Evolutionary conservation across 257 asterid genomes (phyloP).

Genomic region (Capsicum rhomboideum): DNA sequence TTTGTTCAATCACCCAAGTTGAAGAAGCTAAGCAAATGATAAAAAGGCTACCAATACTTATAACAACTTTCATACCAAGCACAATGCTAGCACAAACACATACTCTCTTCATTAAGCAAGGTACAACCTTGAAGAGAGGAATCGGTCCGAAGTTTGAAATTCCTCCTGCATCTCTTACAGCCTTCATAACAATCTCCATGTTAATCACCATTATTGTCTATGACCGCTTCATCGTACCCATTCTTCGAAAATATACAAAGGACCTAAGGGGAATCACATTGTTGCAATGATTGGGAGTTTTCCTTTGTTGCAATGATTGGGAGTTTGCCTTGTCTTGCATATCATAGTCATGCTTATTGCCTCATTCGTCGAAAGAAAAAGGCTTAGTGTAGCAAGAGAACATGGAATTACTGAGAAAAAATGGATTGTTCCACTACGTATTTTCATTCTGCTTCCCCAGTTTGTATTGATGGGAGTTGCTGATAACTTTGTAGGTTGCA

Average conservation of each 20-base stretch:
- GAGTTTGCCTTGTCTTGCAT: constrained; percentile 43
- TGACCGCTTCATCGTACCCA: constrained; percentile 49
- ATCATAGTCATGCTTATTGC: constrained; percentile 42
- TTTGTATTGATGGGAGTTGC: constrained; percentile 59
- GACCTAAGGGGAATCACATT: constrained; percentile 64
- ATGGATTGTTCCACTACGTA: constrained; percentile 44
- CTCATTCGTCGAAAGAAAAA: constrained; percentile 28
- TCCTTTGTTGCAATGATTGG: too few species aligned
- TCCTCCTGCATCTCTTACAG: constrained; percentile 63
- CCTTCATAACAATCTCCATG: constrained; percentile 59
- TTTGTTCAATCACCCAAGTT: constrained; percentile 62
- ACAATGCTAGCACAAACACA: constrained; percentile 41
- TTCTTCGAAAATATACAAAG: constrained; percentile 30
- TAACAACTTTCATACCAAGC: constrained; percentile 57
- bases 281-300: constrained; percentile 62
- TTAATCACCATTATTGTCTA: constrained; percentile 37
- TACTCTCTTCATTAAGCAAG: constrained; percentile 70
- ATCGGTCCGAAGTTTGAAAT: constrained; percentile 46
- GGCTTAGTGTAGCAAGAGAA: constrained; percentile 36
- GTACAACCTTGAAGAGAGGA: constrained; percentile 39
- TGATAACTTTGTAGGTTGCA: constrained; percentile 52
- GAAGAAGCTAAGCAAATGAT: constrained; percentile 74
- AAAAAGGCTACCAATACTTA: constrained; percentile 59
- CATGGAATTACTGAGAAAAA: constrained; percentile 18
- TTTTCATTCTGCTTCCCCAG: constrained; percentile 59